These are phyloP conservation scores for Crithidia acanthocephali DNA, from an alignment of 208 protist species.

Conservation along the genomic window DNA sequence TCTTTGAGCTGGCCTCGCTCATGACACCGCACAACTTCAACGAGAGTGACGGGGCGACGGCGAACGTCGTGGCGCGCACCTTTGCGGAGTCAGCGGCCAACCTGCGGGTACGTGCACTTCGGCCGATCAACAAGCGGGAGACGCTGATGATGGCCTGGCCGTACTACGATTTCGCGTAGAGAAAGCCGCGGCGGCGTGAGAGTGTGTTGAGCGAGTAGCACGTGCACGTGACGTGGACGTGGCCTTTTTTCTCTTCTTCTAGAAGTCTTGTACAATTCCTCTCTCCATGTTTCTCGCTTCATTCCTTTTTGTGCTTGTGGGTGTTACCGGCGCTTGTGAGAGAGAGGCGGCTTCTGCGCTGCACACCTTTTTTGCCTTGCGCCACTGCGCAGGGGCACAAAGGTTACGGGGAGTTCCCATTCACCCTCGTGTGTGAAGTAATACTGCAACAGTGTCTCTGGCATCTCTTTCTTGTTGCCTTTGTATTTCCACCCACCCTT, in stretches of 20 bases:
- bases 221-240: not conserved
- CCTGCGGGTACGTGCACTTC: conserved; percentile 37
- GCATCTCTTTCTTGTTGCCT: not conserved
- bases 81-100: conserved; percentile 37
- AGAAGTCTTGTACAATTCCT: no score
- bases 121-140: conserved; percentile 32
- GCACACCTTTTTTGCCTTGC: not conserved
- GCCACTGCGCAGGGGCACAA: not conserved
- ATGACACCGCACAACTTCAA: conserved; percentile 40
- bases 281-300: no score
- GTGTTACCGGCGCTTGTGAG: not conserved
- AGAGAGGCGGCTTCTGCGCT: no score
- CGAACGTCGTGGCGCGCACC: conserved; percentile 38
- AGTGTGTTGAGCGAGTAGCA: not conserved
- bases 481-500: not conserved
- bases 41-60: conserved; percentile 11
- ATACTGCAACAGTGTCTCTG: no score
- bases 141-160: conserved; percentile 30
- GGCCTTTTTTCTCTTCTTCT: not conserved
- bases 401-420: not conserved
- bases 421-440: not conserved
- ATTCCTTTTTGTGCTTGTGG: conserved; percentile 9
- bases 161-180: conserved; percentile 21
- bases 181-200: no score
- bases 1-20: conserved; percentile 60